Conservation (phyloP, 2,329 filamentous ascomycete species). For the Trichoderma sp. region DNA sequence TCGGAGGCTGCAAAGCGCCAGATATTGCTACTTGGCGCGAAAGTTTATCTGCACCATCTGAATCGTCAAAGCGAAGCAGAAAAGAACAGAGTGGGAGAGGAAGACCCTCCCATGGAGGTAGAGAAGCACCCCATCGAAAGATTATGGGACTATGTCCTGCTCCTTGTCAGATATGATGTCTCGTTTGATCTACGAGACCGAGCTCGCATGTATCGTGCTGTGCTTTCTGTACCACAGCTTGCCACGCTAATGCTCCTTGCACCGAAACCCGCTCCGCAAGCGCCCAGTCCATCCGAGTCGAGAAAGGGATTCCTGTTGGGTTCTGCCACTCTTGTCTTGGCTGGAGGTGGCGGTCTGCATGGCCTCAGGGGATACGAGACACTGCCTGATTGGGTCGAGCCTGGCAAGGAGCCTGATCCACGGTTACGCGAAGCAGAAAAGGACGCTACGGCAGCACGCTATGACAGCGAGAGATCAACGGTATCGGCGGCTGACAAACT, state of each 20-base stretch:
- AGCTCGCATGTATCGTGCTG: conserved; percentile 80
- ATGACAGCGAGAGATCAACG: conserved; percentile 35
- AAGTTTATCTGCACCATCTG: conserved; percentile 89
- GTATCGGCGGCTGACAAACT: conserved; percentile 64
- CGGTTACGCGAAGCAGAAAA: conserved; percentile 64
- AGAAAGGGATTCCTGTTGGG: conserved; percentile 78
- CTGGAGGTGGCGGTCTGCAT: conserved; percentile 70
- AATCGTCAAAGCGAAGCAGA: conserved; percentile 59
- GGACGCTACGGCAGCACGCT: conserved; percentile 32
- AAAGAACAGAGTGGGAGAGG: conserved; percentile 38
- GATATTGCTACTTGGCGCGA: conserved; percentile 90
- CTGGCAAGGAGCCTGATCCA: conserved; percentile 77
- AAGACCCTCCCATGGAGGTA: conserved; percentile 34
- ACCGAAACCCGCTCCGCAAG: conserved; percentile 90
- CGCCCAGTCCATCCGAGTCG: conserved; percentile 83
- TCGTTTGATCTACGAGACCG: conserved; percentile 95
- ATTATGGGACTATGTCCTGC: conserved; percentile 81
- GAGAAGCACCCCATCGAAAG: conserved; percentile 67
- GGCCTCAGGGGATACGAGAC: conserved; percentile 77
- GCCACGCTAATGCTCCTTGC: conserved; percentile 89
- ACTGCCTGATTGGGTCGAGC: conserved; percentile 81
- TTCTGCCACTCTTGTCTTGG: conserved; percentile 82
- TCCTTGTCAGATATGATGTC: conserved; percentile 87
- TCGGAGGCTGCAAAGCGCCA: conserved; percentile 85
- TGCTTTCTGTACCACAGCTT: conserved; percentile 81